These are phyloP conservation scores for Claviceps digitariae DNA, from an alignment of 2,329 filamentous ascomycete species.

Conservation along the genomic window DNA sequence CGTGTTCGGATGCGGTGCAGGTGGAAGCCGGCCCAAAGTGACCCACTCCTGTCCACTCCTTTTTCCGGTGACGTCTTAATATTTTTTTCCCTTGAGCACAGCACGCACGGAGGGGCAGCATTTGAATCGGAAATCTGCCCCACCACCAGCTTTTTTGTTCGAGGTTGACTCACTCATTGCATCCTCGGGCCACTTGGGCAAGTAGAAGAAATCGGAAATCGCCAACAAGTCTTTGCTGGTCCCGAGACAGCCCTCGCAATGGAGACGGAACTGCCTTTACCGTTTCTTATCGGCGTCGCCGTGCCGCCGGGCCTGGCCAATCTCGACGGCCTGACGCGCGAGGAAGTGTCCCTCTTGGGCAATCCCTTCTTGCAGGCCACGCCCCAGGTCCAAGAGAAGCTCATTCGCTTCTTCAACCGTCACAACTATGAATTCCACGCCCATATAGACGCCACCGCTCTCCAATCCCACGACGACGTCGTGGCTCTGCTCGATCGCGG, in stretches of 20 bases:
- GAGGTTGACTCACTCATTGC: neutral
- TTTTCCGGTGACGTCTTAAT: no score
- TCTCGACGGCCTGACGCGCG: constrained; percentile 38
- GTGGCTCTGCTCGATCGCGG: constrained; percentile 73
- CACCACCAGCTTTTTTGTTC: no score
- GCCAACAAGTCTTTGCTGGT: neutral
- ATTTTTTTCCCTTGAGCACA: no score
- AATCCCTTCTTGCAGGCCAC: constrained; percentile 44
- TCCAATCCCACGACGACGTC: constrained; percentile 59
- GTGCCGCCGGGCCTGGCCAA: constrained; percentile 34
- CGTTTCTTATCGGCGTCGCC: constrained; percentile 46
- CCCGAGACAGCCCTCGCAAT: constrained; percentile 23
- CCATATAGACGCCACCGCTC: constrained; percentile 62
- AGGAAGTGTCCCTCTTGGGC: constrained; percentile 46
- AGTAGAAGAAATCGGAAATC: neutral
- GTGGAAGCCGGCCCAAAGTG: no score
- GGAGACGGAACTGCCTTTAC: constrained; percentile 51
- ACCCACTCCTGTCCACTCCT: no score
- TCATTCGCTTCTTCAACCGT: constrained; percentile 33
- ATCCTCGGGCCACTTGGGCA: no score
- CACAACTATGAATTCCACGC: constrained; percentile 42
- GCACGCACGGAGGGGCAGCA: no score
- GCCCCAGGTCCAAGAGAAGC: constrained; percentile 31
- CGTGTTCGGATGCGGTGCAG: no score
- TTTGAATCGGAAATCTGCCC: no score